Evolutionary conservation across 352 stramenopile species (phyloP).

Genomic region (Peronospora belbahrii): DNA sequence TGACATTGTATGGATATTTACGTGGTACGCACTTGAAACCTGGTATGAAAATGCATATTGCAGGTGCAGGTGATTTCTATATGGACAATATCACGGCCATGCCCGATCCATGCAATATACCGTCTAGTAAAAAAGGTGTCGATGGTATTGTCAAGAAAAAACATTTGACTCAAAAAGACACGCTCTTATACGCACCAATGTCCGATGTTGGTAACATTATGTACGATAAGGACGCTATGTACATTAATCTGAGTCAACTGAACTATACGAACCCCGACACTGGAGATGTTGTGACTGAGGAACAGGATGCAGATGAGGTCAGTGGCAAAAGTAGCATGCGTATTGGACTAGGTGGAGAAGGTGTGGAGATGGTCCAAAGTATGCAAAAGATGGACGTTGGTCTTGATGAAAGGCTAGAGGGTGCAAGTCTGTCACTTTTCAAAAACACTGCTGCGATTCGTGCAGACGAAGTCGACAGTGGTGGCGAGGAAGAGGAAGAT

Average conservation of each 20-base stretch:
- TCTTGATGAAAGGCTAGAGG: slow-evolving; percentile 92
- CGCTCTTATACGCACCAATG: slow-evolving; percentile 81
- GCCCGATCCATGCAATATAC: slow-evolving; percentile 95
- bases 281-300: slow-evolving; percentile 49
- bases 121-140: slow-evolving; percentile 43
- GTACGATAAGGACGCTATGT: slow-evolving; percentile 99
- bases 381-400: slow-evolving; percentile 88
- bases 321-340: slow-evolving; percentile 19
- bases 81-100: slow-evolving; percentile 93
- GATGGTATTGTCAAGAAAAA: slow-evolving; percentile 72
- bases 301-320: slow-evolving; percentile 39
- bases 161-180: slow-evolving; percentile 91
- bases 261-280: slow-evolving; percentile 94
- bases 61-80: slow-evolving; percentile 96
- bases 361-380: slow-evolving; percentile 91
- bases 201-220: slow-evolving; percentile 96
- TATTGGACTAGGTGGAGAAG: slow-evolving; percentile 56
- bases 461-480: slow-evolving; percentile 70
- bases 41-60: slow-evolving; percentile 95
- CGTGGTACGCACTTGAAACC: slow-evolving; percentile 97
- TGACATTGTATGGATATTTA: slow-evolving; percentile 98
- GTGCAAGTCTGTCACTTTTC: slow-evolving; percentile 93
- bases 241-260: slow-evolving; percentile 93
- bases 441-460: slow-evolving; percentile 87
- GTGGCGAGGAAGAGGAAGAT: slow-evolving; percentile 44